phyloP scores from a whole-genome alignment of 2,329 filamentous ascomycete species.

The Rasamsonia emersonii region DNA sequence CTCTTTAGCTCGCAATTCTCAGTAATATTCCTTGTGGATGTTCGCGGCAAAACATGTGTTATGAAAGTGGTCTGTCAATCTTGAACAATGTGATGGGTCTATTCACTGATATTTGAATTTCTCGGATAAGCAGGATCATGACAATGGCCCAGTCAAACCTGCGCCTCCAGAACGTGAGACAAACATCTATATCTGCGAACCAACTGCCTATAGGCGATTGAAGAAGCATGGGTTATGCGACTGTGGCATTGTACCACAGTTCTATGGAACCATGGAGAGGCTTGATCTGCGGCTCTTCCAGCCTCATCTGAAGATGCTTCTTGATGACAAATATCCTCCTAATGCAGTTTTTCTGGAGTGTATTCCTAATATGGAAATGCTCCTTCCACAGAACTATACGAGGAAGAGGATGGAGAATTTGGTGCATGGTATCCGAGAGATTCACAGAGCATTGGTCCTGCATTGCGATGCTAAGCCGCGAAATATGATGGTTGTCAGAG shows the following conservation, averaged over 20 bases:
- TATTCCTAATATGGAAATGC: slow-evolving; percentile 12
- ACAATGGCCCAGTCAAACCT: too few relatives aligned
- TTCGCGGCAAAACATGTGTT: too few relatives aligned
- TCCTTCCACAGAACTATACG: slow-evolving; percentile 16
- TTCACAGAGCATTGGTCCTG: slow-evolving; percentile 14
- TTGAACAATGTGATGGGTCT: too few relatives aligned
- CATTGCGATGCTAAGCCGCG: slow-evolving; percentile 17
- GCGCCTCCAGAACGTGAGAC: background rate
- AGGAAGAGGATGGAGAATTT: slow-evolving; percentile 10
- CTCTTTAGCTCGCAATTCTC: too few relatives aligned
- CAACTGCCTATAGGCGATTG: background rate
- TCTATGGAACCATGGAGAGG: background rate
- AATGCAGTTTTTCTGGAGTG: slow-evolving; percentile 19
- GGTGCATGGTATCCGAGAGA: slow-evolving; percentile 13
- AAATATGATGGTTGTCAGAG: slow-evolving; percentile 17
- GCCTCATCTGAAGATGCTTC: slow-evolving; percentile 1
- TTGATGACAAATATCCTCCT: slow-evolving; percentile 12
- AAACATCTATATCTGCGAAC: background rate
- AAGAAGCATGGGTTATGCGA: background rate
- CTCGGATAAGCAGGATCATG: too few relatives aligned
- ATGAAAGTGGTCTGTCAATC: too few relatives aligned
- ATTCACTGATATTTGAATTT: too few relatives aligned
- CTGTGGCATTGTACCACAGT: background rate
- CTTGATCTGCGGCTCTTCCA: background rate
- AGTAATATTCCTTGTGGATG: too few relatives aligned